Evolutionary conservation across 106 monocot species (phyloP), one percentile per base, ranked within the genome.

Genomic region (Phalaenopsis aphrodite): DNA sequence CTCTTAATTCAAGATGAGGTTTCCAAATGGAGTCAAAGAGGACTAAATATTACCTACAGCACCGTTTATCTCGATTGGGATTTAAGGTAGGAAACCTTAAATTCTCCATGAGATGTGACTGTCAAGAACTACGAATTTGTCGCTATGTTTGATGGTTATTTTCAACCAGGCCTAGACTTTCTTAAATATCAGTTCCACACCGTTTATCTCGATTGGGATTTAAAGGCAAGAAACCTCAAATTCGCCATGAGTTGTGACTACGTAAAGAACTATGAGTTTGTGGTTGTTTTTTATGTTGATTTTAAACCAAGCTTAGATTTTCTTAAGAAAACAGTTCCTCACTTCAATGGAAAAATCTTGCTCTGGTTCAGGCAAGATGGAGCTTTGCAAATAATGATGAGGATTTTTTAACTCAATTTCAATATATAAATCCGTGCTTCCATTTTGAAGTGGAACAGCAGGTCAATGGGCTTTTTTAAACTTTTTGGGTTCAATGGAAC

Each of bases 381-480:
- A 52, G 48, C 65, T 87, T 87, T 77, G 82, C 84, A 18, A 87
- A 84, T 71, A 84, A 82, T 48, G 79, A 87, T 72, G 84, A 76
- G 66, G 84, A 84, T 38, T 48, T 82, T 1, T 55, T 82, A 1
- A 82, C 82, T 0, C 57, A 30, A n/a, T 55, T 83, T 21, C 83
- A 83, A 14, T 64, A 83, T 8, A 78, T 83, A 49, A 83, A 78
- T 21, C 71, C 78, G 14, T 55, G 66, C 82, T 84, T 84, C 73
- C 84, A 83, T 47, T 84, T 84, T 79, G 84, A 84, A 49, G 84
- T 84, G 55, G 84, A 84, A 79, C 84, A 84, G 78, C 84, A 84
- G 56, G 84, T 84, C 9, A 84, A 84, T 75, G 84, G 84, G 24
- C 43, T 79, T 39, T 79, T 75, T 72, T 83, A n/a, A 78, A 78